A percentile compares a stretch with the other conserved stretches of the same genome.
These are phyloP conservation scores for Euclidium syriacum DNA, from an alignment of 345 rosid genomes.

Conservation along the genomic window DNA sequence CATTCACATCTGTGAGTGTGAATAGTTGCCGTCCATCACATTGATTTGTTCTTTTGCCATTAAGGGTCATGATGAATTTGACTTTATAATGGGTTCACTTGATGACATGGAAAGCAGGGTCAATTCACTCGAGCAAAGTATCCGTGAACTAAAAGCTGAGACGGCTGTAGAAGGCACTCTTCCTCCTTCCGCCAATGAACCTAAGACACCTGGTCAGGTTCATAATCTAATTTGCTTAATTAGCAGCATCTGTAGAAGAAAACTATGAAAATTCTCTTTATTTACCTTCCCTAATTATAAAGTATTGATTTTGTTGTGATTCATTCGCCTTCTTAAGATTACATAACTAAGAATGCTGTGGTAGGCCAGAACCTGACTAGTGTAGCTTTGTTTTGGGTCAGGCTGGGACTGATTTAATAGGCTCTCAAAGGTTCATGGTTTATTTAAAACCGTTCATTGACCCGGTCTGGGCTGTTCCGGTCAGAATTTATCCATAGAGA, in stretches of 20 bases:
- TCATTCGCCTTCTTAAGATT: no score
- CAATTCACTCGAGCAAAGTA: slow-evolving; percentile 61
- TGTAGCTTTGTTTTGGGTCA: no score
- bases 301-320: neutral
- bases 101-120: slow-evolving; percentile 71
- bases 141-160: slow-evolving; percentile 55
- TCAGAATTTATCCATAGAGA: neutral
- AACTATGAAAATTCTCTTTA: neutral
- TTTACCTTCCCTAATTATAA: neutral
- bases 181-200: neutral
- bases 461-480: neutral
- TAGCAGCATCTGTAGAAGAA: neutral
- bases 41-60: neutral
- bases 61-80: slow-evolving; percentile 28
- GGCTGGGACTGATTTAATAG: no score
- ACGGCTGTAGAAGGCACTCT: slow-evolving; percentile 45
- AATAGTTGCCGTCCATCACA: no score
- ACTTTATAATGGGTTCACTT: slow-evolving; percentile 38
- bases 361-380: no score
- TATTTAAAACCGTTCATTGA: neutral
- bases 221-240: neutral
- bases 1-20: no score
- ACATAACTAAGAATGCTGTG: no score
- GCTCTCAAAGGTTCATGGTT: no score
- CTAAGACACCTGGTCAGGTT: neutral